Evolutionary conservation across 1,284 basidiomycete species (phyloP), one percentile per base, ranked within the genome.

Genomic region (Takashimella koratensis): DNA sequence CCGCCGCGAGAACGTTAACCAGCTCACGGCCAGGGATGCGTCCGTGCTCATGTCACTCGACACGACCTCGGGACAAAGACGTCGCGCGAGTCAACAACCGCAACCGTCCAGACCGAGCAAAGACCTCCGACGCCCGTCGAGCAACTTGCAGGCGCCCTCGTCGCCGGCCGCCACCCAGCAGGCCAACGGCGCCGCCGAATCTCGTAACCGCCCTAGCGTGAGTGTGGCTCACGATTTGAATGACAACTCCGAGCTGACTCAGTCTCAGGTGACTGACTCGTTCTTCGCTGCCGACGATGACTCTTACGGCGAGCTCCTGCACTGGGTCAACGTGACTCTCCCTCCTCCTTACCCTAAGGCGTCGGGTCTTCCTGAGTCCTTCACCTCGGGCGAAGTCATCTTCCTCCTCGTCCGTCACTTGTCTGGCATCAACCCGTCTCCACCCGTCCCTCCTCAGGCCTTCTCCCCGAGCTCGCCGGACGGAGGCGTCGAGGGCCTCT

Each of bases 21-120:
- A 93, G 68, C 81, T 98, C 12, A 93, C 92, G 0, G 86, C 83
- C 42, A 84, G 90, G 5, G 90, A 94, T 69, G 89, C 90, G 2
- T 83, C 84, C 21, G 81, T 94, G 8, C 77, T 93, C 42, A 73
- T 62, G 76, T 74, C 54, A 73, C 66, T 57, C 60, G 70, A 50
- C 71, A 74, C 44, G 67, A 77, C 39, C 6, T 63, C 61, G n/a
- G 58, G 58, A 12, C 56, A 63, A 49, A 47, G 51, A 40, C 19
- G 60, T 45, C 5, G 63, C 44, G 62, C 61, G 16, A 58, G 63
- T 47, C 52, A 64, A 21, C 30, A 57, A 49, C 44, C 30, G 51
- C 47, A 48, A n/a, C 72, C 69, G 2, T 63, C 64, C 22, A 54
- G 74, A 25, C 74, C 75, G 10, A 69, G 65, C 55, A 61, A 73